These are phyloP conservation scores for Hymenoscyphus scutula DNA, from an alignment of 2,329 filamentous ascomycete genomes.

Conservation along the genomic window DNA sequence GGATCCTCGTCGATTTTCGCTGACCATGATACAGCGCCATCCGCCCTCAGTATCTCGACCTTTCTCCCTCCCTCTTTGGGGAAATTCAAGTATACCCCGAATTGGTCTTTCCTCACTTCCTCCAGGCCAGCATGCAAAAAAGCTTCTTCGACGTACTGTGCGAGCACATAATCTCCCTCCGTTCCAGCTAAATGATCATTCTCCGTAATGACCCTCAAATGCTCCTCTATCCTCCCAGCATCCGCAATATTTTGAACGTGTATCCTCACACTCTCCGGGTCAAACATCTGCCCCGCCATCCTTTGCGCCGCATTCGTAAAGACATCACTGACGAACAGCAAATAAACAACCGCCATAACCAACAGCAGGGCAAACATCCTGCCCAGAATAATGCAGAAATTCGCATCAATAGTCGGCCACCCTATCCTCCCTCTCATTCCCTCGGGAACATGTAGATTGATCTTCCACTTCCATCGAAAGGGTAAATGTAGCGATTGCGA, in stretches of 20 bases:
- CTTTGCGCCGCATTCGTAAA: slow-evolving; percentile 65
- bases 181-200: slow-evolving; percentile 94
- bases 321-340: slow-evolving; percentile 82
- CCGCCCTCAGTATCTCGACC: slow-evolving; percentile 74
- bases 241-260: slow-evolving; percentile 75
- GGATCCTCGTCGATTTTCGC: slow-evolving; percentile 80
- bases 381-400: slow-evolving; percentile 61
- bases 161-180: slow-evolving; percentile 83
- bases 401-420: slow-evolving; percentile 35
- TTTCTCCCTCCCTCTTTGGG: slow-evolving; percentile 72
- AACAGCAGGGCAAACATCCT: slow-evolving; percentile 73
- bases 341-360: slow-evolving; percentile 74
- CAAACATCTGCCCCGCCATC: slow-evolving; percentile 69
- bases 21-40: slow-evolving; percentile 67
- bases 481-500: slow-evolving; percentile 34
- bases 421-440: slow-evolving; percentile 19
- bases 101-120: slow-evolving; percentile 72
- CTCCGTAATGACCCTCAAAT: slow-evolving; percentile 72
- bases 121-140: slow-evolving; percentile 74
- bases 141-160: slow-evolving; percentile 76
- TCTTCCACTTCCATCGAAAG: slow-evolving; percentile 33
- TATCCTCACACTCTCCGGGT: slow-evolving; percentile 75
- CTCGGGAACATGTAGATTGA: slow-evolving; percentile 19
- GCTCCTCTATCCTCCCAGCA: slow-evolving; percentile 65
- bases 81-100: slow-evolving; percentile 90